Base-by-base conservation (phyloP, 805 yeast species). In the Saccharomycopsis vini region DNA sequence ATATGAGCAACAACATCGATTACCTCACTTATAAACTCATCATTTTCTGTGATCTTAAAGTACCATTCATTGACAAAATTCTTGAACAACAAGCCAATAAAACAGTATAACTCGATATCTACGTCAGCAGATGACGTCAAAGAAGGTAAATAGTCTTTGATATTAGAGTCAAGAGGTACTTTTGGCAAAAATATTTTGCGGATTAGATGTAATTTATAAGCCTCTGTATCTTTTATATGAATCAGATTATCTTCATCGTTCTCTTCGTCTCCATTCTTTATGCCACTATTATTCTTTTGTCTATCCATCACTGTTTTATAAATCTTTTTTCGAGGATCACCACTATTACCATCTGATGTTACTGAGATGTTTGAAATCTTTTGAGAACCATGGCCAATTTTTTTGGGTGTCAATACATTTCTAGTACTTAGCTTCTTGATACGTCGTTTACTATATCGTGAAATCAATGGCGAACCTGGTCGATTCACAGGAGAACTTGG, bases 41-140 rank as follows among this genome's bases (percentile, higher is more conserved):
- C 60, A 40, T 68, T 71, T 37, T 62, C 67, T 1, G 73, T 59
- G 5, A 72, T 53, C 16, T 54, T 49, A 21, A 53, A 53, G 54
- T 74, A 73, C 75, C 77, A 72, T 7, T 62, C 55, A 18, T 63
- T 58, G 3, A 75, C 63, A 50, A 75, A 76, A 42, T 69, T 69
- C 20, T 67, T 62, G 34, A 73, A 44, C 3, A 75, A 53, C 12
- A 75, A 56, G 0, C 75, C 74, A 3, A 72, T 46, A 3, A 76
- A 50, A 1, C 72, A 65, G 50, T 72, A 71, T 12, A 75, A 54
- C 50, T 72, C 69, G 2, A 60, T 43, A 50, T 73, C 76, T 3
- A 75, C 62, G 2, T 50, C 54, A 1, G 60, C 49, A 0, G 69
- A 63, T 1, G 67, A 59, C 1, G 72, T 65, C 34, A 71, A 52